Conservation (phyloP, 73 alveolate species). For the Paramecium sonneborni region DNA sequence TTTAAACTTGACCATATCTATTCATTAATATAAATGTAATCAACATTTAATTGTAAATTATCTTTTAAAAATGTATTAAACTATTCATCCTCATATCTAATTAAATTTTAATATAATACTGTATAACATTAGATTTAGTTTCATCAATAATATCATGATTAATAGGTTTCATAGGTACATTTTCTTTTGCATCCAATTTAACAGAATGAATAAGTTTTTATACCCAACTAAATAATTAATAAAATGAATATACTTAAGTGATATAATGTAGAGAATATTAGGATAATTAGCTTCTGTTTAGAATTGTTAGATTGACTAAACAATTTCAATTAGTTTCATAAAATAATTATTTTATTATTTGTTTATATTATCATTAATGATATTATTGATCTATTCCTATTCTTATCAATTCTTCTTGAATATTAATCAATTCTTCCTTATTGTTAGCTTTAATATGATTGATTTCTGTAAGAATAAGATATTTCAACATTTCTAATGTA, state of each 20-base stretch:
- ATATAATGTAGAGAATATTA: background rate
- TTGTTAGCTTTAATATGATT: conserved; percentile 22
- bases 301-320: background rate
- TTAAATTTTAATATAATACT: background rate
- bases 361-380: background rate
- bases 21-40: background rate
- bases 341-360: background rate
- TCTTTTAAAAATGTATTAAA: background rate
- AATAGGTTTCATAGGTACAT: background rate
- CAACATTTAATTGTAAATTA: background rate
- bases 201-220: background rate
- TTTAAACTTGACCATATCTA: background rate
- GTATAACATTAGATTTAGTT: background rate
- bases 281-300: background rate
- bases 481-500: conserved; percentile 39
- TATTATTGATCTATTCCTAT: background rate
- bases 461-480: conserved; percentile 6
- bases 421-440: background rate
- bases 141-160: conserved; percentile 4
- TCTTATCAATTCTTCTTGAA: background rate
- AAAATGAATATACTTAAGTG: background rate
- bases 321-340: background rate
- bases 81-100: background rate
- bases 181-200: background rate
- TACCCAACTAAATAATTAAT: background rate